Evolutionary conservation across 371 early-diverging fungal genomes (phyloP), one percentile per base, ranked within the genome.

Genomic region (Zopfochytrium polystomum): DNA sequence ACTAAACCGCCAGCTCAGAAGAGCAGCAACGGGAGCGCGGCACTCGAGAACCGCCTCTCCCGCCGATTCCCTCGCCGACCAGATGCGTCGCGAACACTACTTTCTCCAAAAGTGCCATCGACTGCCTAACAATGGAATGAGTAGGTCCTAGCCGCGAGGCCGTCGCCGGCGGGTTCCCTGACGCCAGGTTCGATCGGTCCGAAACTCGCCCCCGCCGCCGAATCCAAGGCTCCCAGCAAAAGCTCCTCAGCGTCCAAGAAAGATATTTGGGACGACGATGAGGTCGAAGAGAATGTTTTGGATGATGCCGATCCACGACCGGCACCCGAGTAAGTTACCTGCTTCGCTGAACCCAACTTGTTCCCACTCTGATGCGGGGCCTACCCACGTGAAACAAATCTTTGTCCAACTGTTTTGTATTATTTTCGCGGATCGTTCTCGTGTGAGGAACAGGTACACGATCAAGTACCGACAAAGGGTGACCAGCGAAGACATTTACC

Each of bases 211-310:
- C 6, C 46, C 33, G 3, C 29, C 3, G 33, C 52, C 26, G 29
- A 18, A 33, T 23, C 35, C 34, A 20, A 62, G 51, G 26, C 27
- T 20, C 18, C 7, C n/a, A 46, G 20, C 6, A 55, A 62, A 35
- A 23, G 23, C 18, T 15, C 52, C n/a, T n/a, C n/a, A n/a, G n/a
- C n/a, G n/a, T n/a, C n/a, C n/a, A n/a, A n/a, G 20, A 54, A 47
- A 18, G 66, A 68, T 34, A 72, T 72, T 27, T 72, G 73, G 73
- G 69, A 63, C 44, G 73, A 65, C 20, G 69, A 62, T 4, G 69
- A 72, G 26, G 58, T 68, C n/a, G 48, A 61, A 5, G 49, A 55
- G 34, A 13, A 38, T n/a, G 44, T 52, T 7, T 58, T 61, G 27
- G 68, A 65, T 32, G 47, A 35, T 3, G 3, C 32, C 30, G 73